These are phyloP conservation scores for Ophiostoma sp. DNA, from an alignment of 2,329 filamentous ascomycete species.

Conservation along the genomic window DNA sequence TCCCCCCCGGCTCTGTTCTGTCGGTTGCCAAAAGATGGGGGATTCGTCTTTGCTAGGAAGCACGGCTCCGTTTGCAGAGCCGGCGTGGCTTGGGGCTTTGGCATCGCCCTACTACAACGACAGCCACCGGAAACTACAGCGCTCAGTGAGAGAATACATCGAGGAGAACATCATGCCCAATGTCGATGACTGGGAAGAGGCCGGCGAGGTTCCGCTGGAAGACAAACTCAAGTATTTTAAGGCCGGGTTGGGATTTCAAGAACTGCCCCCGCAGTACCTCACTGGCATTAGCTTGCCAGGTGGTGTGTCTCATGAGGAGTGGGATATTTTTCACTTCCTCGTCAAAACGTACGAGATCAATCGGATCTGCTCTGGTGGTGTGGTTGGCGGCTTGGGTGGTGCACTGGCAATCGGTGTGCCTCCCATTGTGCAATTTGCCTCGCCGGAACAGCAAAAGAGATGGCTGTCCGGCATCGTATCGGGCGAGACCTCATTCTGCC, in stretches of 20 bases:
- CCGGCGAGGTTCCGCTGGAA: constrained; percentile 44
- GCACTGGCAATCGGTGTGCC: constrained; percentile 59
- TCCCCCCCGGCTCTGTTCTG: not conserved
- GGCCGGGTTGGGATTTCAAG: constrained; percentile 37
- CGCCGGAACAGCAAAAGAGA: constrained; percentile 49
- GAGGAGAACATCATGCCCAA: constrained; percentile 53
- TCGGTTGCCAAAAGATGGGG: not conserved
- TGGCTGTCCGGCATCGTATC: constrained; percentile 56
- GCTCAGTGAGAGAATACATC: constrained; percentile 53
- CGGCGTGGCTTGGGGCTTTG: constrained; percentile 31
- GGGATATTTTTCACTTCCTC: constrained; percentile 53
- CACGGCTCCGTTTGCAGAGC: constrained; percentile 27
- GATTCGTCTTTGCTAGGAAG: not conserved
- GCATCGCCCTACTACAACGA: constrained; percentile 56
- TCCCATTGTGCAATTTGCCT: constrained; percentile 59
- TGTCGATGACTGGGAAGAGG: constrained; percentile 59
- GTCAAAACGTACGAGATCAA: constrained; percentile 52
- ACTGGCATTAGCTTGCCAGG: constrained; percentile 39
- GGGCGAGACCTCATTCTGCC: constrained; percentile 55
- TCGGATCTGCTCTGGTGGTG: constrained; percentile 48
- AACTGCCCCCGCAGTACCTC: constrained; percentile 37
- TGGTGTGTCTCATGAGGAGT: constrained; percentile 42
- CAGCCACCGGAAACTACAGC: constrained; percentile 54
- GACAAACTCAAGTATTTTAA: constrained; percentile 37
- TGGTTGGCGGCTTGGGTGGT: constrained; percentile 53